A percentile compares a stretch with the other conserved stretches of the same genome.
phyloP scores from a whole-genome alignment of 306 rosid species.

The Pueraria montana region DNA sequence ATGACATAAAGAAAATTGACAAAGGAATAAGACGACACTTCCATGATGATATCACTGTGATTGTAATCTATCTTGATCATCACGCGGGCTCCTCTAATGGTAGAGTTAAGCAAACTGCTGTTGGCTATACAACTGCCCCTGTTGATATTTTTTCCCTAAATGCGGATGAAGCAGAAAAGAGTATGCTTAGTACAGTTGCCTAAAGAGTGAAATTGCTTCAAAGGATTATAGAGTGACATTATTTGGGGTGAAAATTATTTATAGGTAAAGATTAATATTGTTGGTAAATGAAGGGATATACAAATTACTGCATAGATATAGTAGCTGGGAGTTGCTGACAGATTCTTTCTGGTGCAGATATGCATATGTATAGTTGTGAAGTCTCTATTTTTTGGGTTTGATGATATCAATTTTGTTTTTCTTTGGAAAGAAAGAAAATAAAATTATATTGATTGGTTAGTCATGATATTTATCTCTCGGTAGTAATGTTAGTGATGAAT shows the following conservation, averaged over 20 bases:
- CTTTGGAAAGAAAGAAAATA: slow-evolving; percentile 46
- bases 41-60: slow-evolving; percentile 92
- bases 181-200: slow-evolving; percentile 47
- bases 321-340: slow-evolving; percentile 55
- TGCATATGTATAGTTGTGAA: slow-evolving; percentile 60
- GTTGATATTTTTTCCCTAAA: slow-evolving; percentile 83
- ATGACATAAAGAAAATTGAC: slow-evolving; percentile 82
- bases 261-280: slow-evolving; percentile 26
- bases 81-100: slow-evolving; percentile 56
- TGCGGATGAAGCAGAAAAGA: slow-evolving; percentile 59
- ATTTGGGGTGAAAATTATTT: slow-evolving; percentile 41
- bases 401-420: slow-evolving; percentile 54
- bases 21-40: slow-evolving; percentile 88
- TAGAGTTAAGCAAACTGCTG: slow-evolving; percentile 55
- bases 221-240: slow-evolving; percentile 38
- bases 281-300: slow-evolving; percentile 44
- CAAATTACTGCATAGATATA: slow-evolving; percentile 49
- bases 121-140: slow-evolving; percentile 76
- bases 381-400: slow-evolving; percentile 43
- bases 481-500: not conserved
- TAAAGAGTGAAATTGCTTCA: slow-evolving; percentile 50
- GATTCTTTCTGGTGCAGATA: slow-evolving; percentile 55
- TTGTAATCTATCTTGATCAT: slow-evolving; percentile 88
- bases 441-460: slow-evolving; percentile 53
- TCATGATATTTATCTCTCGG: not conserved